Percentiles rank a stretch among this genome's conserved stretches.
Conservation (phyloP, 2,329 filamentous ascomycete species). For the Bretziella fagacearum region DNA sequence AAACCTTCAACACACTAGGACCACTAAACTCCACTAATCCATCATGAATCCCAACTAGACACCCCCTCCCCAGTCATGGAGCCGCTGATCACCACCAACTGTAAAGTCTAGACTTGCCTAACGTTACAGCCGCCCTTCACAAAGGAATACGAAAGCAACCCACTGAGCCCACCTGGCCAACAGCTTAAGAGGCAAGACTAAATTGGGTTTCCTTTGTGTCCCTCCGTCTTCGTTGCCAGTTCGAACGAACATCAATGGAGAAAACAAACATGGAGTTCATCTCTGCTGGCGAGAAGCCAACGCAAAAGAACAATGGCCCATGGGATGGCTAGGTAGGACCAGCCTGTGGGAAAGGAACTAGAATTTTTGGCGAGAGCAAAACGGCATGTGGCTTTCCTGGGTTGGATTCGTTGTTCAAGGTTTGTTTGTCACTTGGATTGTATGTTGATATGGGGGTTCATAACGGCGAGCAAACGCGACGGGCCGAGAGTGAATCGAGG, state of each 20-base stretch:
- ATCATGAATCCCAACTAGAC: no score
- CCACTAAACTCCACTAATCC: no score
- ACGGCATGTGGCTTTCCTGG: no score
- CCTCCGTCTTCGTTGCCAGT: neutral
- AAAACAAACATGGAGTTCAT: neutral
- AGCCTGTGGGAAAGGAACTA: neutral
- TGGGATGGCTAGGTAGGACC: neutral
- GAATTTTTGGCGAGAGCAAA: neutral
- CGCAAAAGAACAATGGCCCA: neutral
- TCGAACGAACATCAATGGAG: neutral
- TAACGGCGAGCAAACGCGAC: neutral
- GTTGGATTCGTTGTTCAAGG: no score
- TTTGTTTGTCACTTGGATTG: no score
- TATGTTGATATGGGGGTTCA: no score
- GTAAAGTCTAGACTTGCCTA: neutral
- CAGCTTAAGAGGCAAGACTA: neutral
- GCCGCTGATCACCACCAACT: neutral
- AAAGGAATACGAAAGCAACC: neutral
- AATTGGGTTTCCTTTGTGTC: no score
- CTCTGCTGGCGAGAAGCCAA: neutral
- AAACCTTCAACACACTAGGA: no score
- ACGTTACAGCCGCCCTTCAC: slow-evolving; percentile 1
- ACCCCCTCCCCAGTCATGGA: neutral
- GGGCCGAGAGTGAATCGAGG: neutral
- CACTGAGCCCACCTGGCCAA: neutral